These are phyloP conservation scores for Tremella fuciformis DNA, from an alignment of 768 basidiomycete species.

Conservation along the genomic window DNA sequence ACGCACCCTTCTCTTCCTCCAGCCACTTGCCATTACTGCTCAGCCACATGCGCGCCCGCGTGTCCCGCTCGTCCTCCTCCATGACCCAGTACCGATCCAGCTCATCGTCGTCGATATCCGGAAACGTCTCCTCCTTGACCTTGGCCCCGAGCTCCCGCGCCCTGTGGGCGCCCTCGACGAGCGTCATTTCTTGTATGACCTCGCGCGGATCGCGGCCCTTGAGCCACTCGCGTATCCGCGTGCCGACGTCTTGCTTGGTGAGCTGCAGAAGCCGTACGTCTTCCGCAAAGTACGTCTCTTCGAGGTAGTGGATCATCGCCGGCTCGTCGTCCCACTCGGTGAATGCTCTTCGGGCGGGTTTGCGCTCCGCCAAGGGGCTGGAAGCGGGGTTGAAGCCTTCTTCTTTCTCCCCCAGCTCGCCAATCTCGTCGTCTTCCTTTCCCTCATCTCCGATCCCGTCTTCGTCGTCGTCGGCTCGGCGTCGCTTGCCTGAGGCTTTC, in stretches of 20 bases:
- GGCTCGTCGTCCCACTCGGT: slow-evolving; percentile 34
- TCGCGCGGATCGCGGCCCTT: slow-evolving; percentile 25
- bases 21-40: slow-evolving; percentile 41
- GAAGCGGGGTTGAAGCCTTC: slow-evolving; percentile 9
- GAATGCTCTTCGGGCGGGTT: slow-evolving; percentile 22
- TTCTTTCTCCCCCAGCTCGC: slow-evolving; percentile 17
- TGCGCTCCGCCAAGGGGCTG: slow-evolving; percentile 2
- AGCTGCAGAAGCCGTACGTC: slow-evolving; percentile 17
- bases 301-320: slow-evolving; percentile 20
- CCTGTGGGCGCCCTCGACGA: slow-evolving; percentile 27
- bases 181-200: slow-evolving; percentile 27
- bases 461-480: background rate
- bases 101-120: slow-evolving; percentile 46
- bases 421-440: slow-evolving; percentile 13
- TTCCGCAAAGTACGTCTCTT: slow-evolving; percentile 22
- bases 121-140: slow-evolving; percentile 26
- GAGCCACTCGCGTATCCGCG: slow-evolving; percentile 30
- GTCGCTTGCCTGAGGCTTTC: too few relatives aligned
- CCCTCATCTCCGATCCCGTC: slow-evolving; percentile 1
- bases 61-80: slow-evolving; percentile 36
- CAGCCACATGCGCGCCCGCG: slow-evolving; percentile 44
- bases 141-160: slow-evolving; percentile 27
- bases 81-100: slow-evolving; percentile 32
- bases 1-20: slow-evolving; percentile 39
- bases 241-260: slow-evolving; percentile 20